These are phyloP conservation scores for Trichoderma atroviride DNA, from an alignment of 2,329 filamentous ascomycete species.

Conservation along the genomic window DNA sequence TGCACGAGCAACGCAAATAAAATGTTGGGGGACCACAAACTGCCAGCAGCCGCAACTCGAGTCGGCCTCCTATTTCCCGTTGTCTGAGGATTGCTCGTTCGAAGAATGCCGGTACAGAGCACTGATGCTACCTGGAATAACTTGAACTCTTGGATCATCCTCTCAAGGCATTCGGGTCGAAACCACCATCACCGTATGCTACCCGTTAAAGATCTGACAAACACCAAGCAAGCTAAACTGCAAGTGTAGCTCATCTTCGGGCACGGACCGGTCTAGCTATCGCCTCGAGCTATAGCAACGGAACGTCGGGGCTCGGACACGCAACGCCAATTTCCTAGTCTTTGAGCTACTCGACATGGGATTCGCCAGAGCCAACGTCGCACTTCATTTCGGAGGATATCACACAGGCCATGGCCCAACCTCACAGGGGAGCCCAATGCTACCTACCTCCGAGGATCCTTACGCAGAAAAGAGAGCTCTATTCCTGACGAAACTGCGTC, in stretches of 20 bases:
- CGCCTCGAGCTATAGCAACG: not conserved
- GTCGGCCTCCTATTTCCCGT: not conserved
- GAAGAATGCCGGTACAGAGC: not conserved
- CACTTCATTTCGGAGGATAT: not conserved
- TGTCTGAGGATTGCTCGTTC: not conserved
- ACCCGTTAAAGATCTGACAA: slow-evolving; percentile 19
- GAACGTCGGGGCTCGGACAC: slow-evolving; percentile 6
- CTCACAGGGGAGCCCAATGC: not conserved
- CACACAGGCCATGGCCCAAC: not conserved
- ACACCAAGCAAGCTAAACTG: slow-evolving; percentile 5
- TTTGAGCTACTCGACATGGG: not conserved
- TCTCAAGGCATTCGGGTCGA: not conserved
- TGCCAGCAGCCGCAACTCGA: not conserved
- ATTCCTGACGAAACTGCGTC: slow-evolving; percentile 7
- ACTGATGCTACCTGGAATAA: not conserved
- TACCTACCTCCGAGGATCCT: not conserved
- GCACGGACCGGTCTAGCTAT: slow-evolving; percentile 11
- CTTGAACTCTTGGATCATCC: too few relatives aligned
- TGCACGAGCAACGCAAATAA: slow-evolving; percentile 10
- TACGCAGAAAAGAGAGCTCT: not conserved
- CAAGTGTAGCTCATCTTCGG: not conserved
- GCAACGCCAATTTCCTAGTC: slow-evolving; percentile 5
- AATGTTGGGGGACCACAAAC: not conserved
- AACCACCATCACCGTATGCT: not conserved
- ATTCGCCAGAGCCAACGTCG: not conserved